These are phyloP conservation scores for Colletotrichum tropicicola DNA, from an alignment of 2,329 filamentous ascomycete genomes.

Conservation along the genomic window DNA sequence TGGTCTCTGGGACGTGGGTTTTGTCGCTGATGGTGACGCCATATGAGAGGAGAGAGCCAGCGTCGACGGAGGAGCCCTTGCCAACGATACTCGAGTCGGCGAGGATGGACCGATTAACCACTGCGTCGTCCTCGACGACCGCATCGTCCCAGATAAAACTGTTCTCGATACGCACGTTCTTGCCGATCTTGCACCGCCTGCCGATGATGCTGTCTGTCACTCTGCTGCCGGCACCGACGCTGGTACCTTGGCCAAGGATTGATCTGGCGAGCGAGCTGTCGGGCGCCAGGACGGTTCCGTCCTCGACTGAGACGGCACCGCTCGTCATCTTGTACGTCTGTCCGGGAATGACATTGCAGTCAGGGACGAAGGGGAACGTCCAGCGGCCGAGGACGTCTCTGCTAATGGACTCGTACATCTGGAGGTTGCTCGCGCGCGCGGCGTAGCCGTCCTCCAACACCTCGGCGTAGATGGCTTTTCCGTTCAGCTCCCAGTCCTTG, in stretches of 20 bases:
- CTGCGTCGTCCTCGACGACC: slow-evolving; percentile 77
- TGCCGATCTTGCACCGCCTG: slow-evolving; percentile 85
- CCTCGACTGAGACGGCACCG: slow-evolving; percentile 80
- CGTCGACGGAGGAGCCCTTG: slow-evolving; percentile 72
- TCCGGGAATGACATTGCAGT: slow-evolving; percentile 82
- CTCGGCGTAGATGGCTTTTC: slow-evolving; percentile 94
- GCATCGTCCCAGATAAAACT: slow-evolving; percentile 91
- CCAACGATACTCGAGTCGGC: slow-evolving; percentile 79
- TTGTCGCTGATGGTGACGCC: slow-evolving; percentile 76
- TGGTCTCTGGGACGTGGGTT: slow-evolving; percentile 51
- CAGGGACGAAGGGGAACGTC: slow-evolving; percentile 89
- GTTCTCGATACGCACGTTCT: slow-evolving; percentile 80
- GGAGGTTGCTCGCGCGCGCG: slow-evolving; percentile 84
- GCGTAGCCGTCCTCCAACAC: slow-evolving; percentile 86
- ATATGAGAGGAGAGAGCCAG: slow-evolving; percentile 82
- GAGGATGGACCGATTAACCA: slow-evolving; percentile 77
- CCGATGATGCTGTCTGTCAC: slow-evolving; percentile 85
- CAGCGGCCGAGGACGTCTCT: slow-evolving; percentile 87
- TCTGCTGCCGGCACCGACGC: slow-evolving; percentile 75
- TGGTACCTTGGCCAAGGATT: slow-evolving; percentile 80
- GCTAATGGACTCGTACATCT: slow-evolving; percentile 89
- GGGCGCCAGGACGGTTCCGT: slow-evolving; percentile 76
- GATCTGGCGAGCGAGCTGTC: slow-evolving; percentile 77
- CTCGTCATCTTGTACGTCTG: slow-evolving; percentile 79
- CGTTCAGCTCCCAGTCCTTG: slow-evolving; percentile 96